A percentile compares a stretch with the other conserved stretches of the same genome.
These are phyloP conservation scores for Phytopythium kandeliae DNA, from an alignment of 352 stramenopile genomes.

Conservation along the genomic window DNA sequence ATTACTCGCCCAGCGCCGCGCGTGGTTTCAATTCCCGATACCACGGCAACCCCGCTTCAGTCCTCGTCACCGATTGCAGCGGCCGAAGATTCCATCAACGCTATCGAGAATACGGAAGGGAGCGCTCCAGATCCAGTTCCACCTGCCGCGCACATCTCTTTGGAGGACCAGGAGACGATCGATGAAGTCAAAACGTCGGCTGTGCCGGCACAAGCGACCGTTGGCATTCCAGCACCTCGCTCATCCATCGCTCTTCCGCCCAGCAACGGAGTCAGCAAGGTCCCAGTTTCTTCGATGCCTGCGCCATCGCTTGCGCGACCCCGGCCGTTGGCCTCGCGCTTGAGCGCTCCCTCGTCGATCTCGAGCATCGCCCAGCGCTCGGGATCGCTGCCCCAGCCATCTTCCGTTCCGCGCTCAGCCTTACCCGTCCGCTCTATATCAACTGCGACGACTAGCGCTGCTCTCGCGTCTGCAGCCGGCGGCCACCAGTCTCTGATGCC, in stretches of 20 bases:
- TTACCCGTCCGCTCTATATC: background rate
- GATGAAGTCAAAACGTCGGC: background rate
- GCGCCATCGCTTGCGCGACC: background rate
- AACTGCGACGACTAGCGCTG: background rate
- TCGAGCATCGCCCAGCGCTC: slow-evolving; percentile 1
- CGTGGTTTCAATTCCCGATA: background rate
- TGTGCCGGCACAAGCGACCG: background rate
- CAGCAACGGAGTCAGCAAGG: background rate
- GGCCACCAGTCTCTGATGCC: background rate
- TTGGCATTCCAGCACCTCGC: background rate
- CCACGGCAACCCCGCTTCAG: slow-evolving; percentile 2
- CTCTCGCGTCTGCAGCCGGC: background rate
- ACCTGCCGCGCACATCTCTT: too few species aligned
- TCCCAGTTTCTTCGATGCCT: background rate
- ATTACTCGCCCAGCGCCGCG: background rate
- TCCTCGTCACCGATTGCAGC: too few species aligned
- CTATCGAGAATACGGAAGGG: too few species aligned
- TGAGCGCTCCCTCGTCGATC: slow-evolving; percentile 3
- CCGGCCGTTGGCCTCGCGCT: slow-evolving; percentile 1
- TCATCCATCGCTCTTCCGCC: background rate
- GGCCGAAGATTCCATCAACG: too few species aligned
- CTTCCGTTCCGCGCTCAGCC: background rate
- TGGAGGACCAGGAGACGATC: background rate
- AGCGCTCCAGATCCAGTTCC: too few species aligned
- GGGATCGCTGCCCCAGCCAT: background rate